Evolutionary conservation across 306 rosid species (phyloP).

Genomic region (Lablab purpureus): DNA sequence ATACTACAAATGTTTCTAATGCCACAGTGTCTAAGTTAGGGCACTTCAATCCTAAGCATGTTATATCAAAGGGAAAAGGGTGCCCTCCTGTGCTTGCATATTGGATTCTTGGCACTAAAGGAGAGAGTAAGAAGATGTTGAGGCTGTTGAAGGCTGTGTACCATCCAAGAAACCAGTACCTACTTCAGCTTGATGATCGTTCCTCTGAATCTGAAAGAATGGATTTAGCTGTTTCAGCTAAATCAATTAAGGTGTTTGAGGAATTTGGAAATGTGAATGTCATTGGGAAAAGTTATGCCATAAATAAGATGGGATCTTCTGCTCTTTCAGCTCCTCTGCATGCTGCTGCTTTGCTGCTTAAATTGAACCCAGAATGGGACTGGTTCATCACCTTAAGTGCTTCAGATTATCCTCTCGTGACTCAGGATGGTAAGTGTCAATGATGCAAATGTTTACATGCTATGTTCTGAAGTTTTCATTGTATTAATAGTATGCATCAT

Average conservation of each 20-base stretch:
- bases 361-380: constrained; percentile 69
- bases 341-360: constrained; percentile 78
- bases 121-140: constrained; percentile 57
- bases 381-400: constrained; percentile 76
- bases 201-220: constrained; percentile 60
- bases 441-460: not conserved
- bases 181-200: constrained; percentile 71
- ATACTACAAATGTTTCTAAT: constrained; percentile 43
- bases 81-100: constrained; percentile 74
- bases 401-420: constrained; percentile 76
- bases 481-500: not conserved
- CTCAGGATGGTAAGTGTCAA: constrained; percentile 70
- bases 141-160: constrained; percentile 75
- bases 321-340: constrained; percentile 72
- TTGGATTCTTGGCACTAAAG: constrained; percentile 66
- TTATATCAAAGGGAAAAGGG: constrained; percentile 57
- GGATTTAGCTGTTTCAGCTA: constrained; percentile 54
- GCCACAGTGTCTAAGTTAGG: constrained; percentile 38
- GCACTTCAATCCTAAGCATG: constrained; percentile 24
- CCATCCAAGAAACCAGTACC: constrained; percentile 78
- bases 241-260: constrained; percentile 58
- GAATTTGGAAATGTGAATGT: constrained; percentile 69
- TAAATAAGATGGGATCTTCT: constrained; percentile 73
- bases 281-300: constrained; percentile 65
- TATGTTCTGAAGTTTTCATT: constrained; percentile 20